Percentiles rank a stretch among this genome's conserved stretches.
These are phyloP conservation scores for Ophiocordyceps camponoti-floridani DNA, from an alignment of 2,329 filamentous ascomycete genomes.

Conservation along the genomic window DNA sequence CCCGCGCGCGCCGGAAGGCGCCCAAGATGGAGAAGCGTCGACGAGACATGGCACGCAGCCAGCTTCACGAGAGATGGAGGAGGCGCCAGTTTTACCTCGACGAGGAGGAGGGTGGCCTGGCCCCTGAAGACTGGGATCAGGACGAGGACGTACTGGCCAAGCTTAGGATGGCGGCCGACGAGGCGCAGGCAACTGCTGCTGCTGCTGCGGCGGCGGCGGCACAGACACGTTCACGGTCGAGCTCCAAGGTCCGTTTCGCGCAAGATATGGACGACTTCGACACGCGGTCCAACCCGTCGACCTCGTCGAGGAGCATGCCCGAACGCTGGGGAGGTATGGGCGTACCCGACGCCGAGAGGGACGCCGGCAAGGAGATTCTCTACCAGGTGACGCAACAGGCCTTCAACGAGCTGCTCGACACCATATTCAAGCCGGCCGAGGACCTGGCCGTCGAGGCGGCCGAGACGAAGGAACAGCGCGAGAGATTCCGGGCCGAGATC, in stretches of 20 bases:
- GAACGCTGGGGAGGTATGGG: constrained; percentile 66
- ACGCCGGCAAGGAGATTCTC: constrained; percentile 73
- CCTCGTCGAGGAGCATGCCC: constrained; percentile 52
- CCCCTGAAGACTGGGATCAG: constrained; percentile 44
- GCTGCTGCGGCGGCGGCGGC: constrained; percentile 5
- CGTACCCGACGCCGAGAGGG: constrained; percentile 61
- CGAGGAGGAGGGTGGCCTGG: constrained; percentile 59
- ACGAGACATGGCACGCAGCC: constrained; percentile 26
- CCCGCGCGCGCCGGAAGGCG: constrained; percentile 16
- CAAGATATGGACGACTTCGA: constrained; percentile 56
- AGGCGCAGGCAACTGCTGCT: constrained; percentile 17
- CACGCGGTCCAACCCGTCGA: constrained; percentile 51
- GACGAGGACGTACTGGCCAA: constrained; percentile 36
- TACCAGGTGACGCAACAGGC: constrained; percentile 82
- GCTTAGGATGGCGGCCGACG: constrained; percentile 11
- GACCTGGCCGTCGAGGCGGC: constrained; percentile 53
- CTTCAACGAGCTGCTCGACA: constrained; percentile 81
- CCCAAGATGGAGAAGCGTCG: constrained; percentile 21
- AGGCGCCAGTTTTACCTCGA: constrained; percentile 68
- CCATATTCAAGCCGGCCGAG: constrained; percentile 68
- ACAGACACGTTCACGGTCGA: constrained; percentile 39
- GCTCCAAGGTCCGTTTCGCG: constrained; percentile 62
- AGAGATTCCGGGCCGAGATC: constrained; percentile 33
- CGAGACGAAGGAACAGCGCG: constrained; percentile 42
- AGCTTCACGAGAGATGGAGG: constrained; percentile 55